Base-by-base conservation (phyloP, 139 green algal species). In the Chlamydomonas incerta region DNA sequence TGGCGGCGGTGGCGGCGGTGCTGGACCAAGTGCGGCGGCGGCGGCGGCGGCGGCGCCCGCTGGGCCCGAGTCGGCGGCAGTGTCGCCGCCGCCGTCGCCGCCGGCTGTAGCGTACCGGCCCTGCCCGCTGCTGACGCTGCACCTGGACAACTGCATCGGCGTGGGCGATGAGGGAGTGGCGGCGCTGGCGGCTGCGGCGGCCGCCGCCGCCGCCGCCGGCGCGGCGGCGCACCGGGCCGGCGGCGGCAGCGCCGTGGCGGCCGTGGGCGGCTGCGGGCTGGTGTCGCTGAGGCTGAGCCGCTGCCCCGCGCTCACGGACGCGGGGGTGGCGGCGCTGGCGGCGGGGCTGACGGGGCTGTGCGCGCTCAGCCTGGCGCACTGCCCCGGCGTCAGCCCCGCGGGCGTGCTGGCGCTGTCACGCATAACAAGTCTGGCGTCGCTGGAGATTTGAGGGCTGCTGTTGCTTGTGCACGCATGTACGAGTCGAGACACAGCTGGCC, bases 311-410 rank as follows among this genome's bases (percentile, higher is more conserved):
- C 67, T 94, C 13, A 94, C 88, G 2, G 86, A 93, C 67, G 71
- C 35, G 41, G 91, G 91, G 0, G 82, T 94, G 67, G 63, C 55
- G 20, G 52, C 82, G 26, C 82, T 94, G 46, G 57, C 81, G 10
- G 72, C 41, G 41, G 41, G 41, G 11, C 75, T 93, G 31, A 82
- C 72, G 29, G 81, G 87, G 72, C 88, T 95, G 73, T 90, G 81
- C n/a, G 87, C 85, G 23, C 85, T 95, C 33, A 92, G 87, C 75
- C 80, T 95, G 41, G 89, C 87, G 52, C 86, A 92, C 62, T 95
- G 92, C 82, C 86, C 87, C 20, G 34, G 28, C 1, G 81, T 95
- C 24, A 92, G 86, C 0, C 83, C 89, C 15, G 72, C 72, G 11
- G 89, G 90, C 5, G 50, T 95, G 35, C 67, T 81, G 63, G 89